These are phyloP conservation scores for Pythium insidiosum DNA, from an alignment of 352 stramenopile species.

Conservation along the genomic window DNA sequence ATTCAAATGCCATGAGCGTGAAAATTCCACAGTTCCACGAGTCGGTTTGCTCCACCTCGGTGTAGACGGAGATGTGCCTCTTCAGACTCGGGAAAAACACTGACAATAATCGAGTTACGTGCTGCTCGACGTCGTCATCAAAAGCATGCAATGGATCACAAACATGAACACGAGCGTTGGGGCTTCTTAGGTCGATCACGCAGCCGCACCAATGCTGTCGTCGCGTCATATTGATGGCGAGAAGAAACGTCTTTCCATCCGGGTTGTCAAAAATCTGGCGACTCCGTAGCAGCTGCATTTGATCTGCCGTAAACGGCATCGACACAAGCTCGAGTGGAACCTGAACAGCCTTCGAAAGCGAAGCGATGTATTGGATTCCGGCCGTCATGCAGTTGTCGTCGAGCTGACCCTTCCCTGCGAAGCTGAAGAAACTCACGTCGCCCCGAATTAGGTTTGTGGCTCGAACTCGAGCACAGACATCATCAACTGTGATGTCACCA, in stretches of 20 bases:
- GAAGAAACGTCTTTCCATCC: not conserved
- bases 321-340: not conserved
- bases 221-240: not conserved
- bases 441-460: not conserved
- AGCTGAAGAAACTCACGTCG: not conserved
- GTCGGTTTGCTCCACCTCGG: no score
- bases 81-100: not conserved
- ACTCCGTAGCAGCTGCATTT: not conserved
- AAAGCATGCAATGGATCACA: slow-evolving; percentile 1
- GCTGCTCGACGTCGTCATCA: not conserved
- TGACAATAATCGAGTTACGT: not conserved
- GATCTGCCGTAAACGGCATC: not conserved
- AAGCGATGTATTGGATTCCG: not conserved
- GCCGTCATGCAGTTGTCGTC: slow-evolving; percentile 1
- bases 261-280: not conserved
- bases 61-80: not conserved
- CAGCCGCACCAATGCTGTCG: not conserved
- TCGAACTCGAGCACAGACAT: not conserved
- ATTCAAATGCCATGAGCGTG: no score
- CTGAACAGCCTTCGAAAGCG: not conserved
- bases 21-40: no score
- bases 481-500: no score
- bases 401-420: not conserved
- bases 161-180: not conserved
- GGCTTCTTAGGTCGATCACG: not conserved